Evolutionary conservation across 192 early-diverging fungal genomes (phyloP).

Genomic region (Linnemannia exigua): DNA sequence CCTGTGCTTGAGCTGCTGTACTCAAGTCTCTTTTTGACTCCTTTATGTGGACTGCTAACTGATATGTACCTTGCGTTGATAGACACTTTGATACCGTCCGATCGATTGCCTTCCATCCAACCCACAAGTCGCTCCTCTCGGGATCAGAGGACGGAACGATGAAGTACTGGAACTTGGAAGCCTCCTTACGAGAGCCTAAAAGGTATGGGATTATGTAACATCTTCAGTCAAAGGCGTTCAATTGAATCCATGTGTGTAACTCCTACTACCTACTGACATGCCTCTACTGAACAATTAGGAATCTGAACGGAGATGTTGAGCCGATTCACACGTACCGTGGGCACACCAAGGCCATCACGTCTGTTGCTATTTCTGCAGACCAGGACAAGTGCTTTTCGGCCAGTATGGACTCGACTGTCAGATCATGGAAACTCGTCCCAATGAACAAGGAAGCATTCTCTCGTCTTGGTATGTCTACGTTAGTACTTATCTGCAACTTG

Average conservation of each 20-base stretch:
- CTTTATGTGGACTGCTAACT: not conserved
- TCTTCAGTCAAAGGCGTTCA: not conserved
- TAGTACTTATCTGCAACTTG: not conserved
- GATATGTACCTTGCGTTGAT: not conserved
- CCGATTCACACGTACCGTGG: slow-evolving; percentile 83
- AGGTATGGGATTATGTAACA: slow-evolving; percentile 10
- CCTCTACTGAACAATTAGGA: not conserved
- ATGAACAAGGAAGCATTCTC: slow-evolving; percentile 68
- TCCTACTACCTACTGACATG: not conserved
- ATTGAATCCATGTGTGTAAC: not conserved
- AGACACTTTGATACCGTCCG: slow-evolving; percentile 50
- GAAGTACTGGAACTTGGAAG: slow-evolving; percentile 82
- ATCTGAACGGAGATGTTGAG: slow-evolving; percentile 68
- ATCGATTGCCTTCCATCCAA: slow-evolving; percentile 58
- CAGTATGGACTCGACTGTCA: slow-evolving; percentile 81
- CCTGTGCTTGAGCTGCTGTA: not conserved
- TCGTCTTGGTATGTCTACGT: slow-evolving; percentile 57
- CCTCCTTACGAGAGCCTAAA: slow-evolving; percentile 46
- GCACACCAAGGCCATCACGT: slow-evolving; percentile 78
- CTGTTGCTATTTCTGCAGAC: slow-evolving; percentile 72
- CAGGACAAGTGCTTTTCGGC: slow-evolving; percentile 77
- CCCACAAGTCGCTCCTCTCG: slow-evolving; percentile 70
- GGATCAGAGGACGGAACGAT: slow-evolving; percentile 90
- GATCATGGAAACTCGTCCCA: slow-evolving; percentile 76
- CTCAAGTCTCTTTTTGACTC: not conserved